phyloP scores from a whole-genome alignment of 2,329 filamentous ascomycete genomes.

The Aspergillus piperis region DNA sequence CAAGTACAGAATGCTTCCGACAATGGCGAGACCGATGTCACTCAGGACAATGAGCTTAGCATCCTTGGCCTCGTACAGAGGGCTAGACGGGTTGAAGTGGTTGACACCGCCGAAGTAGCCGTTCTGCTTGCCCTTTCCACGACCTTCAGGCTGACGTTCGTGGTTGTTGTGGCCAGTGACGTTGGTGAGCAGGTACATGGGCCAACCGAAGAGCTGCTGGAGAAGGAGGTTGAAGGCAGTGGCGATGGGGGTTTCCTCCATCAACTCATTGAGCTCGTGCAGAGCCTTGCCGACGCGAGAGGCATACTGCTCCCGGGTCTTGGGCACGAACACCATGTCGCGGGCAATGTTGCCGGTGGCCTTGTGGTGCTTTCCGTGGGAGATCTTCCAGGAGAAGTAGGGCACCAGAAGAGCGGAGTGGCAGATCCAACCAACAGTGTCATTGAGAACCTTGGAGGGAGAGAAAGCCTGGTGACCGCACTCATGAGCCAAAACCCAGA shows the following conservation, averaged over 20 bases:
- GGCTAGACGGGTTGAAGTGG: conserved; percentile 88
- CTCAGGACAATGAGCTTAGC: conserved; percentile 83
- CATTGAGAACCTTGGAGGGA: conserved; percentile 84
- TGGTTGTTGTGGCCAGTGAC: conserved; percentile 97
- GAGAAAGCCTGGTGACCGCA: conserved; percentile 98
- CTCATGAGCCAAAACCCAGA: conserved; percentile 97
- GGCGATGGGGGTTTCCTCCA: conserved; percentile 89
- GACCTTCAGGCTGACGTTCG: conserved; percentile 85
- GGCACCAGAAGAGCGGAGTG: conserved; percentile 89
- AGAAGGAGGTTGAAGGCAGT: conserved; percentile 72
- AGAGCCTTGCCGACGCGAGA: conserved; percentile 69
- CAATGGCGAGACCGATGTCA: conserved; percentile 75
- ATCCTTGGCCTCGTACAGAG: conserved; percentile 88
- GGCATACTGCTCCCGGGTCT: conserved; percentile 81
- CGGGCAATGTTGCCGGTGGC: conserved; percentile 95
- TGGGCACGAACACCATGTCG: conserved; percentile 98
- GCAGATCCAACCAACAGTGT: conserved; percentile 86
- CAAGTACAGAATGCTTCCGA: conserved; percentile 62
- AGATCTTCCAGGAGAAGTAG: conserved; percentile 99
- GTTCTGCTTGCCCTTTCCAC: conserved; percentile 89
- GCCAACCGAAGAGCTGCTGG: conserved; percentile 94
- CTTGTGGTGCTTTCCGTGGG: conserved; percentile 99
- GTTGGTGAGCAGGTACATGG: conserved; percentile 85
- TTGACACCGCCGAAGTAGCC: conserved; percentile 80
- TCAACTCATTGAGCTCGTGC: conserved; percentile 84